Conservation (phyloP, 2,329 filamentous ascomycete species). For the Zopfia rhizophila region DNA sequence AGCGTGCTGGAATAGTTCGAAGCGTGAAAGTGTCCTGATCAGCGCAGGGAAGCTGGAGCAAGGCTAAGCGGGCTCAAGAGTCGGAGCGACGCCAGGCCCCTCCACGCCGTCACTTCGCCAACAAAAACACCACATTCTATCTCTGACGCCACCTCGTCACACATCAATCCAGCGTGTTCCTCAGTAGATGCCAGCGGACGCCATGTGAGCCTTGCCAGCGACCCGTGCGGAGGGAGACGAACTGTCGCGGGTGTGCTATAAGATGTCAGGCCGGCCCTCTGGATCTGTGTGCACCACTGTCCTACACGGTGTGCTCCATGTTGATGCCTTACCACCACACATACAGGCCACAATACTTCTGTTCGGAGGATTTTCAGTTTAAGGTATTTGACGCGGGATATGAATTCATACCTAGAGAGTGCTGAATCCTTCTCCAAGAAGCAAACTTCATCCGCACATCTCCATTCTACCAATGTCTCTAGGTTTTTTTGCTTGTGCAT, state of each 20-base stretch:
- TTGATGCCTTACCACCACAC: conserved; percentile 26
- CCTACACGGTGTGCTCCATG: conserved; percentile 18
- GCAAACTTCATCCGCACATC: conserved; percentile 1
- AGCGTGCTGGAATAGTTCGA: conserved; percentile 20
- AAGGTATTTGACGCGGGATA: conserved; percentile 15
- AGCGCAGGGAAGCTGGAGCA: conserved; percentile 19
- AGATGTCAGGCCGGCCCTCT: conserved; percentile 30
- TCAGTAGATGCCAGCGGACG: conserved; percentile 20
- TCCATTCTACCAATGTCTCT: no score
- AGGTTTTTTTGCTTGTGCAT: conserved; percentile 14
- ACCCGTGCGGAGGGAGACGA: conserved; percentile 40
- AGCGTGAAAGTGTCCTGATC: conserved; percentile 29
- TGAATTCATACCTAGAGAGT: conserved; percentile 3
- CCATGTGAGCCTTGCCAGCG: conserved; percentile 16
- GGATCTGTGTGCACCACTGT: conserved; percentile 20
- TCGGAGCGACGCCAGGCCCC: conserved; percentile 3
- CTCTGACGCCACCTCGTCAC: conserved; percentile 24
- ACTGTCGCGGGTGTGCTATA: conserved; percentile 27
- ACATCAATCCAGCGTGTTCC: conserved; percentile 17
- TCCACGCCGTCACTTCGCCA: conserved; percentile 10
- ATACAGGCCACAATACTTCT: conserved; percentile 27
- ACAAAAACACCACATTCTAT: conserved; percentile 18
- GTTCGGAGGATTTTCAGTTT: conserved; percentile 30
- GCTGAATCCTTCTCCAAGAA: not conserved
- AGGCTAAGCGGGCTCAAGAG: conserved; percentile 30